Conservation (phyloP, 257 asterid genomes). For the Misopates orontium region DNA sequence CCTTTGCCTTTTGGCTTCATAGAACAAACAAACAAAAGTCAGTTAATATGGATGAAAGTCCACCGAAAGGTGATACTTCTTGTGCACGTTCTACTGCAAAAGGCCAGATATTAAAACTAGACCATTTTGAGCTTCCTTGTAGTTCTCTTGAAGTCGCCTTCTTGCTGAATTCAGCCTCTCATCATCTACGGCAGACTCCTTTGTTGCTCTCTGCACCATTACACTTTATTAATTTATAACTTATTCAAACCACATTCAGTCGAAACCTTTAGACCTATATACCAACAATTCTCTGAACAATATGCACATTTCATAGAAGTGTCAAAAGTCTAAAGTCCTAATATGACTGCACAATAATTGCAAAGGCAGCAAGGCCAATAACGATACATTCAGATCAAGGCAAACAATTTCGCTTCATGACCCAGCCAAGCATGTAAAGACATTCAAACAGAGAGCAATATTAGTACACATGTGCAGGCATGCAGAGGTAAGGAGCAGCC, state of each 20-base stretch:
- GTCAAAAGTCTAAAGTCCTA: no score
- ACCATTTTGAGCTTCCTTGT: constrained; percentile 98
- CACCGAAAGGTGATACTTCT: not conserved
- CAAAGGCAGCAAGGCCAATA: no score
- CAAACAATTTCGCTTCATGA: no score
- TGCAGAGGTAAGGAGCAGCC: constrained; percentile 25
- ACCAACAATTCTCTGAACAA: no score
- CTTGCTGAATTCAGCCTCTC: constrained; percentile 85
- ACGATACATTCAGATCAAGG: no score
- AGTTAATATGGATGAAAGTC: constrained; percentile 26
- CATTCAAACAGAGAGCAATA: constrained; percentile 4
- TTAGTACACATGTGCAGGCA: constrained; percentile 2
- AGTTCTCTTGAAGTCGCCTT: constrained; percentile 93
- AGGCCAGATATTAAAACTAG: constrained; percentile 37
- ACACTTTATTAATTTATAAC: constrained; percentile 24
- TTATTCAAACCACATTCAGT: no score
- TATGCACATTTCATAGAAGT: no score
- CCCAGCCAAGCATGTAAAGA: not conserved
- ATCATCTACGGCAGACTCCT: constrained; percentile 62
- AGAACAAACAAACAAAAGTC: constrained; percentile 30
- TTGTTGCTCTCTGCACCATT: constrained; percentile 66
- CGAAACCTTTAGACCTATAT: no score
- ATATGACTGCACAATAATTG: no score
- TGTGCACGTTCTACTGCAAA: constrained; percentile 7
- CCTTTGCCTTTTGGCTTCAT: constrained; percentile 96